phyloP scores from a whole-genome alignment of 768 basidiomycete species.

The Trametes elegans region DNA sequence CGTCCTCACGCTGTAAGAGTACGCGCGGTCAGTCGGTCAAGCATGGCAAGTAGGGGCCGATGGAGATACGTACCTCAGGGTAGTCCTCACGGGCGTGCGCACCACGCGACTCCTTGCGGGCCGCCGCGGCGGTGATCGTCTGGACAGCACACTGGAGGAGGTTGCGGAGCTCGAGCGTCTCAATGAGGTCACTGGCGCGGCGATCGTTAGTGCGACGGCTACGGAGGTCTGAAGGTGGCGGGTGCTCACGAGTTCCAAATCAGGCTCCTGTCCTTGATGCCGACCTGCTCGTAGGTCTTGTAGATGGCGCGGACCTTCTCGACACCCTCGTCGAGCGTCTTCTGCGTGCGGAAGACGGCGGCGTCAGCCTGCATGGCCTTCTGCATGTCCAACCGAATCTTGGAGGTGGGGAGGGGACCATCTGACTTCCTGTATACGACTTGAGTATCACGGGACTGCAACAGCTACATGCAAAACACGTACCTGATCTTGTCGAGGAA shows the following conservation, averaged over 20 bases:
- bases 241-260: constrained; percentile 95
- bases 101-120: constrained; percentile 96
- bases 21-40: neutral
- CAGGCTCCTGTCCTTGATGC: constrained; percentile 98
- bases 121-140: constrained; percentile 90
- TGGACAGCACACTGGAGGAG: constrained; percentile 93
- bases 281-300: constrained; percentile 85
- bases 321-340: constrained; percentile 90
- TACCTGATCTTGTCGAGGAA: constrained; percentile 85
- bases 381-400: constrained; percentile 94
- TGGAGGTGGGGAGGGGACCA: constrained; percentile 83
- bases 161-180: constrained; percentile 96
- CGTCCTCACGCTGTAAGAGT: constrained; percentile 75
- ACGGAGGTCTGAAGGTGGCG: neutral
- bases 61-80: constrained; percentile 67
- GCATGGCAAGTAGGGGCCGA: neutral
- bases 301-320: constrained; percentile 82
- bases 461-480: neutral
- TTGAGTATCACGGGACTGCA: neutral
- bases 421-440: constrained; percentile 54
- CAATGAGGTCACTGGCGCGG: constrained; percentile 80
- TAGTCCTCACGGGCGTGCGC: constrained; percentile 98
- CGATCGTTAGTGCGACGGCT: neutral
- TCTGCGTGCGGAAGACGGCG: constrained; percentile 94
- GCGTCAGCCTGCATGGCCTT: constrained; percentile 99